Conservation (phyloP, 23 red algal species). For the Gracilariopsis chorda region DNA sequence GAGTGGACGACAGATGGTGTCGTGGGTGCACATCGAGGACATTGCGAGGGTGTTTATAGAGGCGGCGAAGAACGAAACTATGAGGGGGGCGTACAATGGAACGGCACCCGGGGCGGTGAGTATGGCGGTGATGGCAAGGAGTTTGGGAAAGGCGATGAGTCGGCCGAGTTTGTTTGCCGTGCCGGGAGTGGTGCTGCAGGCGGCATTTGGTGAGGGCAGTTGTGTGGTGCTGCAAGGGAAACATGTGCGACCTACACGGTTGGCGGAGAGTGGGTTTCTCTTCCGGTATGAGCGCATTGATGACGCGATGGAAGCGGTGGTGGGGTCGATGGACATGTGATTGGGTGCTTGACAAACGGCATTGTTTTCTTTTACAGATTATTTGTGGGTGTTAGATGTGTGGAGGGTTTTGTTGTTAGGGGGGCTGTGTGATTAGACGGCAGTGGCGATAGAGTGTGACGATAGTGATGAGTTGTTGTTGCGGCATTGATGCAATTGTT, state of each 20-base stretch:
- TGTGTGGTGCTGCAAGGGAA: constrained; percentile 82
- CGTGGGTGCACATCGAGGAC: constrained; percentile 91
- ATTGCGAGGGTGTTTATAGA: constrained; percentile 39
- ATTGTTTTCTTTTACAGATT: no score
- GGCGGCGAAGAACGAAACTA: constrained; percentile 9
- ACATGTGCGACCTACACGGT: constrained; percentile 70
- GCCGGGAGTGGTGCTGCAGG: constrained; percentile 63
- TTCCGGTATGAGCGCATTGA: constrained; percentile 62
- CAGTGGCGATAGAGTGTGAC: no score
- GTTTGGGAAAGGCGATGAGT: constrained; percentile 63
- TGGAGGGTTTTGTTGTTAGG: no score
- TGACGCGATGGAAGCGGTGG: constrained; percentile 53
- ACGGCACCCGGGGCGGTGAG: constrained; percentile 74
- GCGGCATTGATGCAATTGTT: no score
- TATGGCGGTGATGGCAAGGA: constrained; percentile 56
- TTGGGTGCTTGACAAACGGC: no score
- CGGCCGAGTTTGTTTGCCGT: constrained; percentile 83
- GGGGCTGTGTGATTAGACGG: no score
- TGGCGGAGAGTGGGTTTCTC: constrained; percentile 43
- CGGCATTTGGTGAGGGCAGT: constrained; percentile 64
- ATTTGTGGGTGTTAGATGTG: no score
- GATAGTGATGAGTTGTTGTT: no score
- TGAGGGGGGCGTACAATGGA: constrained; percentile 86
- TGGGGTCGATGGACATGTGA: no score
- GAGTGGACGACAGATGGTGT: constrained; percentile 83